These are phyloP conservation scores for Aspergillus bombycis DNA, from an alignment of 2,329 filamentous ascomycete species.

Conservation along the genomic window DNA sequence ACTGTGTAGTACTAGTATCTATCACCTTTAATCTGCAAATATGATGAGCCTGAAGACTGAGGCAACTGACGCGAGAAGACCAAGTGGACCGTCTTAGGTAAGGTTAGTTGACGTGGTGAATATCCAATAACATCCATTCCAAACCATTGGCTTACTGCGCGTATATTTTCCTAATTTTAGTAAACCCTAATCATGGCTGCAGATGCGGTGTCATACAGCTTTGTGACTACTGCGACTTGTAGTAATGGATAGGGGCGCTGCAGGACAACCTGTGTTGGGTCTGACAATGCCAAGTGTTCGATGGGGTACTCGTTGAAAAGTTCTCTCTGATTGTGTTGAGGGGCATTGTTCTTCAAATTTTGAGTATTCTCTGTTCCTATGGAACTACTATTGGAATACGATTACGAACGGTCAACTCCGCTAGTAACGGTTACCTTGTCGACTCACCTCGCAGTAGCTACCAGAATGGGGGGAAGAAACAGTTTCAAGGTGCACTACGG, in stretches of 20 bases:
- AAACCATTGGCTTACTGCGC: not conserved
- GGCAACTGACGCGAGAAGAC: not conserved
- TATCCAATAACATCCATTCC: not conserved
- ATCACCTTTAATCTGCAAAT: not conserved
- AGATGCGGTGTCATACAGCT: not conserved
- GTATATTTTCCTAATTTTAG: constrained; percentile 1
- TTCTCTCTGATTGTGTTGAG: not conserved
- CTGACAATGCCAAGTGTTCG: no score
- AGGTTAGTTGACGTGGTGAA: not conserved
- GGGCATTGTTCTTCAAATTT: not conserved
- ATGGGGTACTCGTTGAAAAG: not conserved
- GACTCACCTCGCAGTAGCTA: not conserved
- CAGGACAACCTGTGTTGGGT: no score
- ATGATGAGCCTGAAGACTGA: not conserved
- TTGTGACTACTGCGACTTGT: not conserved
- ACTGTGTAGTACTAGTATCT: no score
- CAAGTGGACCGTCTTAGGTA: not conserved
- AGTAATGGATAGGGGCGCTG: no score
- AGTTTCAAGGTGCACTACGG: no score
- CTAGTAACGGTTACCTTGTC: not conserved
- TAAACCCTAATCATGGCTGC: not conserved
- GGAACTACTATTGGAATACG: not conserved
- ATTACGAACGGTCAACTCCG: not conserved
- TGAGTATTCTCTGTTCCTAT: not conserved
- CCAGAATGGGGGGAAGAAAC: not conserved